These are phyloP conservation scores for Ramularia endophylla DNA, from an alignment of 2,329 filamentous ascomycete genomes.

Conservation along the genomic window DNA sequence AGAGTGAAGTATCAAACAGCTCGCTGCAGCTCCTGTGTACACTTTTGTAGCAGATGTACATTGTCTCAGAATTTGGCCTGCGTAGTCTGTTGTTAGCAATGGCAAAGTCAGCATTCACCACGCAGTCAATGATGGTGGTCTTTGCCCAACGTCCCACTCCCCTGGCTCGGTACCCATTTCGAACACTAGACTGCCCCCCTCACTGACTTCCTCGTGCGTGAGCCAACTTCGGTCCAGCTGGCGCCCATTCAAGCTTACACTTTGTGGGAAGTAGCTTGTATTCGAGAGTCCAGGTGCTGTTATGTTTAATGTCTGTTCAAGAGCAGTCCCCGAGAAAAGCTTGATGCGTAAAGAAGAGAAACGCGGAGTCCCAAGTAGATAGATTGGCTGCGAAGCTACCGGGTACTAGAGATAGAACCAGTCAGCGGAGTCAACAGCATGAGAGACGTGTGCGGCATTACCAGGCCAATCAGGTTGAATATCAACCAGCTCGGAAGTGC, in stretches of 20 bases:
- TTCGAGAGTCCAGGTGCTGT: slow-evolving; percentile 9
- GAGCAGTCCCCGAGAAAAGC: slow-evolving; percentile 13
- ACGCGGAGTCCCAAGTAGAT: slow-evolving; percentile 43
- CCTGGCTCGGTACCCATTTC: slow-evolving; percentile 12
- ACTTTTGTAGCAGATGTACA: too few relatives aligned
- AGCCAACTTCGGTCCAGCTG: slow-evolving; percentile 16
- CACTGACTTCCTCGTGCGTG: slow-evolving; percentile 10
- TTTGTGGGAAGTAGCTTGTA: slow-evolving; percentile 14
- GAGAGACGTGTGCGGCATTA: not conserved
- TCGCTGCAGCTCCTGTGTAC: too few relatives aligned
- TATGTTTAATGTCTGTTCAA: slow-evolving; percentile 10
- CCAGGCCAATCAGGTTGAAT: slow-evolving; percentile 45
- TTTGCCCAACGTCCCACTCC: slow-evolving; percentile 17
- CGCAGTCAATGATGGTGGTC: too few relatives aligned
- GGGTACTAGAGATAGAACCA: slow-evolving; percentile 40
- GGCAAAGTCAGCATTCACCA: too few relatives aligned
- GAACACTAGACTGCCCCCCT: slow-evolving; percentile 17
- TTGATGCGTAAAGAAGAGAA: slow-evolving; percentile 27
- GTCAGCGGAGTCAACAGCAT: too few relatives aligned
- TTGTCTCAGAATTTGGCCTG: too few relatives aligned
- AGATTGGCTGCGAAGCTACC: slow-evolving; percentile 43
- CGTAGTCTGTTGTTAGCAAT: too few relatives aligned
- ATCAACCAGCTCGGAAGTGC: slow-evolving; percentile 48
- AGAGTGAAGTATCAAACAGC: too few relatives aligned
- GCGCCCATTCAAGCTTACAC: slow-evolving; percentile 12